Evolutionary conservation across 2,329 filamentous ascomycete species (phyloP), one percentile per base, ranked within the genome.

Genomic region (Fusarium sp.): DNA sequence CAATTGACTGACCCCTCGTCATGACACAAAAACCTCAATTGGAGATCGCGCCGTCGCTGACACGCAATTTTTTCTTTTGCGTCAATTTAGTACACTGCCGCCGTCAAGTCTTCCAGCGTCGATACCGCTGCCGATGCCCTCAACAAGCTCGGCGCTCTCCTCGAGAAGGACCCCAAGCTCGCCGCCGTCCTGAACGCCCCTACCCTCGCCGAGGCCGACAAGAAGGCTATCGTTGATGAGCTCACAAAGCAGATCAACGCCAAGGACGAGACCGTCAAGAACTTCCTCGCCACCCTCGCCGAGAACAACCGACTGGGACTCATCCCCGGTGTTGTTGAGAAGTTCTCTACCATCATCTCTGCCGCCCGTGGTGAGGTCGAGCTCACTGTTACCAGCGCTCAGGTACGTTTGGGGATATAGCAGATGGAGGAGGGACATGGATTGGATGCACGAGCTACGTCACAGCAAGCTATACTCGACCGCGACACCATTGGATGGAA

Each of bases 291-390:
- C 61, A 92, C 95, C 61, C 89, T 99, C 63, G 95, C 96, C 74
- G 93, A 96, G 86, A 97, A 99, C 90, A 99, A 99, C 90, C 90
- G 96, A 75, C 87, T 99, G 74, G 90, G 90, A 72, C 86, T 96
- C 69, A 88, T 99, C 69, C 87, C 91, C 82, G 90, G 91, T 75
- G 91, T 98, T 71, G 90, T 89, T 80, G 89, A 92, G 79, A 98
- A 98, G 89, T 99, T 98, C 78, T 86, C 80, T 73, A 87, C 90
- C 80, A 85, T 99, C 78, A 97, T 98, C 87, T 89, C 93, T 77
- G 96, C 96, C 72, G 87, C 93, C 75, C 91, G 90, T 74, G 96
- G 96, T 72, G 96, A 99, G 91, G 87, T 98, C 75, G 96, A 99
- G 87, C 86, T 98, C 83, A 89, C 87, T 72, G 92, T 99, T 77